Conservation (phyloP, 805 yeast species). For the Kuraishia hungarica region DNA sequence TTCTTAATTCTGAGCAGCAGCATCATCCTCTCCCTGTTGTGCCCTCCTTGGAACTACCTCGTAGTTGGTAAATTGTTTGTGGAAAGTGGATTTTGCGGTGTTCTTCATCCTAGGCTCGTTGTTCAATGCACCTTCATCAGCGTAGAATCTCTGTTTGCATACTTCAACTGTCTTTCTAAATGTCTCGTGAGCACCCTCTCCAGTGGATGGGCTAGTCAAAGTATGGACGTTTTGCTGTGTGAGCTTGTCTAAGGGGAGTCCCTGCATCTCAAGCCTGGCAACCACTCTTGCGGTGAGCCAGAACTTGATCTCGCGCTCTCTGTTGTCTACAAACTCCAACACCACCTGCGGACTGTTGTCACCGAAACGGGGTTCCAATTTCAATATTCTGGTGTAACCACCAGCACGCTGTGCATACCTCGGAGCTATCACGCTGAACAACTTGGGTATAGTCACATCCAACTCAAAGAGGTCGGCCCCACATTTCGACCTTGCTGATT, state of each 20-base stretch:
- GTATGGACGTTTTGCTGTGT: constrained; percentile 51
- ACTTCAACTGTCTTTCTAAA: constrained; percentile 59
- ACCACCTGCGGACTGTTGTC: constrained; percentile 89
- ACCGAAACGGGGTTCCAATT: constrained; percentile 77
- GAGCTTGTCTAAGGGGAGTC: constrained; percentile 38
- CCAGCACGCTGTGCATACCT: constrained; percentile 58
- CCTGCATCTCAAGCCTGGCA: constrained; percentile 69
- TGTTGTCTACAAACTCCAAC: constrained; percentile 69
- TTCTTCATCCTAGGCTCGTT: constrained; percentile 22
- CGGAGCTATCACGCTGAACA: constrained; percentile 54
- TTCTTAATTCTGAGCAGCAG: not conserved
- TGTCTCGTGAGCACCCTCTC: constrained; percentile 40
- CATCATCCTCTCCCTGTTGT: not conserved
- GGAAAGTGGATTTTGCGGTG: constrained; percentile 18
- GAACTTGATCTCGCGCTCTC: constrained; percentile 53
- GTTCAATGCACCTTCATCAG: constrained; percentile 12
- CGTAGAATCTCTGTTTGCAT: constrained; percentile 38
- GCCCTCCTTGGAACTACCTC: constrained; percentile 22
- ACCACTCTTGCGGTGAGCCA: constrained; percentile 77
- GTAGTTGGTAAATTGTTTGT: constrained; percentile 18
- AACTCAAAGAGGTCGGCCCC: constrained; percentile 38
- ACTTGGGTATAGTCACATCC: constrained; percentile 47
- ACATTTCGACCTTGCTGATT: constrained; percentile 12
- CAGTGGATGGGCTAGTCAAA: constrained; percentile 30
- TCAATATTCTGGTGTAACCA: constrained; percentile 82